phyloP scores from a whole-genome alignment of 176 grass and related monocot species.

The Urochloa ruziziensis region DNA sequence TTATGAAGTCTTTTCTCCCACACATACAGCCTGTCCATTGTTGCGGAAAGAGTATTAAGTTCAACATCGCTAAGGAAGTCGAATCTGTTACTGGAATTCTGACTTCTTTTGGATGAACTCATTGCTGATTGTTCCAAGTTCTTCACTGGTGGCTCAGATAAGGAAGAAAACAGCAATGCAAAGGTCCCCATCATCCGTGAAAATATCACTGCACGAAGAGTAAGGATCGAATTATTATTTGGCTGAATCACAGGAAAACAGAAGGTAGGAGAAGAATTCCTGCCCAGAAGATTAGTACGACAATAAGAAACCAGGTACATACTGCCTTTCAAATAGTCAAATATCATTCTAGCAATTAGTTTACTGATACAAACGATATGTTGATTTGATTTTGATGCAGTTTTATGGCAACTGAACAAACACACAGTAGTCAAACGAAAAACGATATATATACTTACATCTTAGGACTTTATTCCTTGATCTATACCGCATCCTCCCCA shows the following conservation, averaged over 20 bases:
- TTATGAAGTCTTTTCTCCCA: conserved; percentile 96
- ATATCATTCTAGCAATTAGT: not conserved
- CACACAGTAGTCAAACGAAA: conserved; percentile 12
- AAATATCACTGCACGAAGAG: conserved; percentile 59
- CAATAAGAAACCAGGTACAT: not conserved
- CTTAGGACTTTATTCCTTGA: conserved; percentile 50
- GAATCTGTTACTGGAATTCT: conserved; percentile 18
- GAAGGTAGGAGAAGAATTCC: not conserved
- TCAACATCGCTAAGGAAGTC: conserved; percentile 40
- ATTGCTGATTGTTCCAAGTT: conserved; percentile 33
- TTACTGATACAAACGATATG: not conserved
- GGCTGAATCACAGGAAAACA: not conserved
- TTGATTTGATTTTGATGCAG: not conserved
- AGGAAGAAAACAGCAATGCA: conserved; percentile 40
- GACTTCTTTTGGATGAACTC: conserved; percentile 17
- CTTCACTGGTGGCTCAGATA: conserved; percentile 22
- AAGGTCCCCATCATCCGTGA: conserved; percentile 59
- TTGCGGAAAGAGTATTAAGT: conserved; percentile 65
- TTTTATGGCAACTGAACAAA: not conserved
- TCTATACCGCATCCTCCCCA: conserved; percentile 53
- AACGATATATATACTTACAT: conserved; percentile 60
- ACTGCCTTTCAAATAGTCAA: not conserved
- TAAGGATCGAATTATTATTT: conserved; percentile 11
- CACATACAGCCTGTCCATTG: conserved; percentile 66
- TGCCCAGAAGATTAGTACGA: not conserved